These are phyloP conservation scores for Leccinum subspadiceum DNA, from an alignment of 1,284 basidiomycete genomes.

Conservation along the genomic window DNA sequence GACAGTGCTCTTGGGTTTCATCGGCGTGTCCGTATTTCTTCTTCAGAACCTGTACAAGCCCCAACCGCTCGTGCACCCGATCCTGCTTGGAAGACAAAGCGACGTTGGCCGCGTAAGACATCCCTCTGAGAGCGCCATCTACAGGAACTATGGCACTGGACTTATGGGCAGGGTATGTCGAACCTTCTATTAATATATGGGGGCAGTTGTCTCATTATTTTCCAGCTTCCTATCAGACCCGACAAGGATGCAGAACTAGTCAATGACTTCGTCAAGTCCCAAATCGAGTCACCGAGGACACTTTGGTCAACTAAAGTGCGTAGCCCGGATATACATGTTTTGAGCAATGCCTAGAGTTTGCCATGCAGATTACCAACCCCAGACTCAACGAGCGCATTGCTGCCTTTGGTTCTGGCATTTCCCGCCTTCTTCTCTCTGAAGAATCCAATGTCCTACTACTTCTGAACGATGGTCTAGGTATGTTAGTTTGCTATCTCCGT, in stretches of 20 bases:
- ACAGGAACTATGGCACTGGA: constrained; percentile 80
- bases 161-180: constrained; percentile 67
- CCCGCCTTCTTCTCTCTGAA: constrained; percentile 54
- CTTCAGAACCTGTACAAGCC: constrained; percentile 74
- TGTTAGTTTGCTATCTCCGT: constrained; percentile 14
- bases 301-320: constrained; percentile 74
- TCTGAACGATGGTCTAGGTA: constrained; percentile 74
- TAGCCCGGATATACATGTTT: background rate
- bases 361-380: constrained; percentile 62
- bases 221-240: constrained; percentile 71
- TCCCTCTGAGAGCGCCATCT: constrained; percentile 71
- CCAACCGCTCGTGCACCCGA: constrained; percentile 78
- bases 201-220: background rate
- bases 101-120: constrained; percentile 78
- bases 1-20: constrained; percentile 70
- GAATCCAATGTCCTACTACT: constrained; percentile 70
- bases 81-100: constrained; percentile 78
- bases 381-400: constrained; percentile 62
- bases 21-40: constrained; percentile 69
- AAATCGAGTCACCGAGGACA: constrained; percentile 63
- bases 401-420: constrained; percentile 67
- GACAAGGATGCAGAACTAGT: constrained; percentile 68
- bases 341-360: background rate
- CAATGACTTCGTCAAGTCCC: constrained; percentile 61
- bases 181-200: background rate